Evolutionary conservation across 768 basidiomycete species (phyloP), one percentile per base, ranked within the genome.

Genomic region (Pleurotus ostreatus): DNA sequence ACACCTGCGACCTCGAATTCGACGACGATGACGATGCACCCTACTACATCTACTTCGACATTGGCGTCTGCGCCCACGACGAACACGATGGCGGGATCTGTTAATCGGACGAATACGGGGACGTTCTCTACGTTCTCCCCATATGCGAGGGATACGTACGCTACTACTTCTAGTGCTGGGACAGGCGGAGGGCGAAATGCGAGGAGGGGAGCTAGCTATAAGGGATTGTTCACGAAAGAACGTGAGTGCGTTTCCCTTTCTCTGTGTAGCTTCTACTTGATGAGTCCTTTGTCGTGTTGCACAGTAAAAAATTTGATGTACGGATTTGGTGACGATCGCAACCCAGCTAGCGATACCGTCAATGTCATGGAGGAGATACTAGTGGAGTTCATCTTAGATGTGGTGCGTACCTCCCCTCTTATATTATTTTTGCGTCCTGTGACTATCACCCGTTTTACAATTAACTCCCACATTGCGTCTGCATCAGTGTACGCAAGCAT

Each of bases 321-420:
- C 65, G 93, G 91, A 25, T 97, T 96, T 70, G 94, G 94, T 9
- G 94, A 97, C 67, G 92, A 93, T 66, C 79, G 88, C 13, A 89
- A 92, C 61, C 91, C 93, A 0, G 87, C 92, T 2, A 88, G 82
- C 39, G 94, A 97, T 63, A 89, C 90, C 0, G 89, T 94, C 23
- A 87, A 84, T 60, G 89, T 95, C 39, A 90, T 96, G 91, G 93
- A 96, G 66, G 93, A 96, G 66, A 93, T 96, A 53, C 73, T 96
- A 49, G 82, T 94, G 43, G 92, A 94, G 68, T 94, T 91, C 61
- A 91, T 97, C 61, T 83, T 86, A 30, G 94, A 97, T 63, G 80
- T 96, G 9, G 94, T 96, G 66, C 60, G 92, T 81, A 43, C 46
- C 45, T 58, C 61, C 55, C 46, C 9, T 54, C 5, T 38, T n/a